Percentiles rank a stretch among this genome's conserved stretches.
These are phyloP conservation scores for Benincasa hispida DNA, from an alignment of 306 rosid genomes.

Conservation along the genomic window DNA sequence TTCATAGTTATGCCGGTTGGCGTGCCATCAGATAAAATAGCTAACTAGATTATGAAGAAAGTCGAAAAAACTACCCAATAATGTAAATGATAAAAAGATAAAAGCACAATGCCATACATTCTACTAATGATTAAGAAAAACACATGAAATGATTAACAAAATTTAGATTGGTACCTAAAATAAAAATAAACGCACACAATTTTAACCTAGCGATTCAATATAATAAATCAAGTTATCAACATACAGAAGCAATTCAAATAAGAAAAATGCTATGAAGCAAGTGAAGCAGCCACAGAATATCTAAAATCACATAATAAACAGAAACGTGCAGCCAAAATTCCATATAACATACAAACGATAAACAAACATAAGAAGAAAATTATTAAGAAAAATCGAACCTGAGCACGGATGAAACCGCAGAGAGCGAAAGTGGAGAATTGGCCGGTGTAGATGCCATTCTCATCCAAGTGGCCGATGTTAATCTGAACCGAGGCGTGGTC, in stretches of 20 bases:
- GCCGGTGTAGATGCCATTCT: conserved; percentile 54
- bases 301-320: background rate
- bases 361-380: background rate
- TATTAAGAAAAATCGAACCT: conserved; percentile 32
- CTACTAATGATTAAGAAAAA: too few relatives aligned
- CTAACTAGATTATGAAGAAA: too few relatives aligned
- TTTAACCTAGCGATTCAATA: too few relatives aligned
- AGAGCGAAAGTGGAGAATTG: conserved; percentile 63
- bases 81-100: too few relatives aligned
- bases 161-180: background rate
- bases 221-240: background rate
- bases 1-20: background rate
- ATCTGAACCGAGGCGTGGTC: conserved; percentile 79
- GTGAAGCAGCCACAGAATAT: background rate
- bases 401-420: conserved; percentile 67
- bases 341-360: background rate
- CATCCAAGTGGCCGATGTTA: conserved; percentile 65
- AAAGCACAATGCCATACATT: too few relatives aligned
- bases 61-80: background rate
- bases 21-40: background rate
- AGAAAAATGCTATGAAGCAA: background rate
- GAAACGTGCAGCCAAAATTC: background rate
- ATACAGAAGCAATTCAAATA: background rate
- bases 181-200: too few relatives aligned
- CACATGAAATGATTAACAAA: background rate